A percentile compares a stretch with the other conserved stretches of the same genome.
Conservation (phyloP, 768 basidiomycete genomes). For the Sporobolomyces roseus region DNA sequence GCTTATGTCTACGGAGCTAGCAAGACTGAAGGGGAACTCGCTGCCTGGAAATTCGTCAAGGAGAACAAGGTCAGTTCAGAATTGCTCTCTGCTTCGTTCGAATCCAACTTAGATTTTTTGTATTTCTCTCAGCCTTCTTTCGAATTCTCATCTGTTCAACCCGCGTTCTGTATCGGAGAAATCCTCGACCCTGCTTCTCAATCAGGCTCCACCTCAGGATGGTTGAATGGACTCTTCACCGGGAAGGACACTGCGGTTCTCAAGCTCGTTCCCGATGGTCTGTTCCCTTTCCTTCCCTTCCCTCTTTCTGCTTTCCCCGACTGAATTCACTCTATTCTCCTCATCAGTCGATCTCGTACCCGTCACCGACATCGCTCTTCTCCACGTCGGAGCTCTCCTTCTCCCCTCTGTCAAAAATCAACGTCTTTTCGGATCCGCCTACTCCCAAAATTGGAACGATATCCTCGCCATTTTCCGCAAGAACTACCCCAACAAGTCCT, state of each 20-base stretch:
- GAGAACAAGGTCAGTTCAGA: conserved; percentile 8
- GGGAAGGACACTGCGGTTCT: neutral
- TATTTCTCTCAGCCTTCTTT: neutral
- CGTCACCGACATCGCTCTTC: conserved; percentile 5
- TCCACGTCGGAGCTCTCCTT: conserved; percentile 11
- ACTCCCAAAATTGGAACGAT: neutral
- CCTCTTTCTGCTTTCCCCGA: no score
- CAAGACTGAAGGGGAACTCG: conserved; percentile 52
- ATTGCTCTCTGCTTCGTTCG: neutral
- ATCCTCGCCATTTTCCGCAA: conserved; percentile 11
- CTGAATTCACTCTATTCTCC: neutral
- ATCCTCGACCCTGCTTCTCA: conserved; percentile 11
- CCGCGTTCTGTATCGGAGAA: conserved; percentile 8
- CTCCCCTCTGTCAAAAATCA: neutral
- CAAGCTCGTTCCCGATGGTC: neutral
- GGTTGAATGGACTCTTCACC: neutral
- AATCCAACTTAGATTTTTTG: no score
- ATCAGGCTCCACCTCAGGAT: conserved; percentile 2
- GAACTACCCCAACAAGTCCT: conserved; percentile 2
- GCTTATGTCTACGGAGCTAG: conserved; percentile 56
- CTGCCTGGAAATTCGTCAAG: conserved; percentile 13
- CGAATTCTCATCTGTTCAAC: conserved; percentile 9
- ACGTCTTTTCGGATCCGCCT: no score
- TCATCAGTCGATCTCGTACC: conserved; percentile 1
- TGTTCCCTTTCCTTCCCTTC: no score